Percentiles rank a stretch among this genome's conserved stretches.
These are phyloP conservation scores for Acephala macrosclerotiorum DNA, from an alignment of 2,329 filamentous ascomycete genomes.

Conservation along the genomic window DNA sequence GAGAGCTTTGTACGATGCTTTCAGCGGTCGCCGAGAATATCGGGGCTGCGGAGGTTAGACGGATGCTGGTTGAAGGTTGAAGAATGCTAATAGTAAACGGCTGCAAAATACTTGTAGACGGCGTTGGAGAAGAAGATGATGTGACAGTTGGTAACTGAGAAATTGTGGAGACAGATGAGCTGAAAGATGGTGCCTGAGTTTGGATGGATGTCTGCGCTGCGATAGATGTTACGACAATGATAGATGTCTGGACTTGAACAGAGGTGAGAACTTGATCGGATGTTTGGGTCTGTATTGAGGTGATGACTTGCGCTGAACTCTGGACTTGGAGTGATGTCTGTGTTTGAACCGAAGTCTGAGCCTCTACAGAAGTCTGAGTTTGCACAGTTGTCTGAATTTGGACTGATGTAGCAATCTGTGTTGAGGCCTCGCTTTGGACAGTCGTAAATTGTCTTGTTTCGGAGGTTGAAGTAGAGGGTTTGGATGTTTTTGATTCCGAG, in stretches of 20 bases:
- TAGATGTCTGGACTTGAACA: not conserved
- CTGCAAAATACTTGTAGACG: not conserved
- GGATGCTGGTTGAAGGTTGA: not conserved
- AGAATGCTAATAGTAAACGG: not conserved
- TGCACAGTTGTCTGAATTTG: not conserved
- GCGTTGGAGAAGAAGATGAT: not conserved
- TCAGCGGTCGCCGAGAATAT: not conserved
- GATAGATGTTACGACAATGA: not conserved
- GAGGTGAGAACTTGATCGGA: not conserved
- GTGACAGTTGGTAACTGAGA: no score
- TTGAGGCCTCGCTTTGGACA: not conserved
- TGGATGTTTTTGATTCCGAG: no score
- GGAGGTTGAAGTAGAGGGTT: not conserved
- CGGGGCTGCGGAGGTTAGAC: not conserved
- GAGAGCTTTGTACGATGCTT: not conserved
- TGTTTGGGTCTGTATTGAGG: not conserved
- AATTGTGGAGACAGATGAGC: not conserved
- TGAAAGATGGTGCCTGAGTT: not conserved
- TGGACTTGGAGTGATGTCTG: conserved; percentile 1
- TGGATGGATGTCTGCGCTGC: not conserved
- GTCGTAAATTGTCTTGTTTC: not conserved
- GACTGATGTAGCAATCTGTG: not conserved
- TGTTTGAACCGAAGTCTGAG: not conserved
- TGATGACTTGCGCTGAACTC: not conserved
- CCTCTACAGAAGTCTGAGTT: not conserved